phyloP scores from a whole-genome alignment of 2,329 filamentous ascomycete species.

The Fusarium bactridioides region DNA sequence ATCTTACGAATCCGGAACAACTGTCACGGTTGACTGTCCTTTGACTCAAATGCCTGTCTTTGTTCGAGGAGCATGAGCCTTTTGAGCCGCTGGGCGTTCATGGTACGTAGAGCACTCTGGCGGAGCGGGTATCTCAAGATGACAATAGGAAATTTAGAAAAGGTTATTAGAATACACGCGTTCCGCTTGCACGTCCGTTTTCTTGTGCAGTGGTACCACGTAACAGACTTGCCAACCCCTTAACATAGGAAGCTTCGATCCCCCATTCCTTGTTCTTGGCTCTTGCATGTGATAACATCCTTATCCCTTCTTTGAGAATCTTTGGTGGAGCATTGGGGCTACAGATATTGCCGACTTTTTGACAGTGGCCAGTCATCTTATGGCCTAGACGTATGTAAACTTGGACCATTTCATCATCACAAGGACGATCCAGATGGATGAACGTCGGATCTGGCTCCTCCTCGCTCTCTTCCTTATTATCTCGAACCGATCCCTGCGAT shows the following conservation, averaged over 20 bases:
- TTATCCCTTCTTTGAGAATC: conserved; percentile 24
- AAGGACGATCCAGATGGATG: conserved; percentile 28
- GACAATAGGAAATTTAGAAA: neutral
- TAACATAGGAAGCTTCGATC: conserved; percentile 1
- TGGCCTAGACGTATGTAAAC: conserved; percentile 25
- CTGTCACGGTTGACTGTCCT: conserved; percentile 1
- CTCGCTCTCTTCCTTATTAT: neutral
- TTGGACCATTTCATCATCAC: conserved; percentile 33
- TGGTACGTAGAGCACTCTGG: neutral
- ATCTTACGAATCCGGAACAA: neutral
- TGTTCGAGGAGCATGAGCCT: neutral
- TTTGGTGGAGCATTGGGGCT: conserved; percentile 10
- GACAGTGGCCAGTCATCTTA: conserved; percentile 23
- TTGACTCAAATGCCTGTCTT: conserved; percentile 13
- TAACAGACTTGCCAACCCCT: neutral
- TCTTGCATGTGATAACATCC: conserved; percentile 5
- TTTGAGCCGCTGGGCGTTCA: neutral
- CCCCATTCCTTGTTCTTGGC: conserved; percentile 4
- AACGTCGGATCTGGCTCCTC: conserved; percentile 22
- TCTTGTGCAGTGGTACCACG: neutral
- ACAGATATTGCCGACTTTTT: conserved; percentile 23
- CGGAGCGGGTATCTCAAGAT: neutral
- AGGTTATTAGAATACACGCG: neutral
- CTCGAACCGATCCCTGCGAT: neutral
- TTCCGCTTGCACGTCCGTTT: neutral